Percentiles rank a stretch among this genome's conserved stretches.
Evolutionary conservation across 2,329 filamentous ascomycete genomes (phyloP).

Genomic region (Periconia digitata): DNA sequence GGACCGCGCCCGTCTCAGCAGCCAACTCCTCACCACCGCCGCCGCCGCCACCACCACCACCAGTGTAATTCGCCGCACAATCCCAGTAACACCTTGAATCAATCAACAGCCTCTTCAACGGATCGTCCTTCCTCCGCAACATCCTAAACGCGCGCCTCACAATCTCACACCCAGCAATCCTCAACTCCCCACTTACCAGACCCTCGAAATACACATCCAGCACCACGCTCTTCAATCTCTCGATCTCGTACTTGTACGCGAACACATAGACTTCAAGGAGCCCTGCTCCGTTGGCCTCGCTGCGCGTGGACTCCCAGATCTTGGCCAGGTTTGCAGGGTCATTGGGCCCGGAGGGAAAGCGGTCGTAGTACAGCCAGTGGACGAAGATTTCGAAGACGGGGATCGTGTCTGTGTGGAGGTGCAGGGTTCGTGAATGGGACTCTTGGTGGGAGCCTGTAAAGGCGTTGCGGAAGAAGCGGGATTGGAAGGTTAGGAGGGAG

Average conservation of each 20-base stretch:
- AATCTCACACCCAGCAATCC: background rate
- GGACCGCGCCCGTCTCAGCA: no score
- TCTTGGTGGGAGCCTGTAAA: slow-evolving; percentile 10
- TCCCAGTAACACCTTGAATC: slow-evolving; percentile 2
- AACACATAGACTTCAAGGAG: slow-evolving; percentile 9
- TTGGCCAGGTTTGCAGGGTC: no score
- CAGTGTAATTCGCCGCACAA: background rate
- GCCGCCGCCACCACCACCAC: no score
- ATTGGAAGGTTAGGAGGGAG: slow-evolving; percentile 13
- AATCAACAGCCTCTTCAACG: slow-evolving; percentile 2
- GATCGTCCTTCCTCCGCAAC: background rate
- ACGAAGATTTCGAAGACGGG: slow-evolving; percentile 25
- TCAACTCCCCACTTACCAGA: background rate
- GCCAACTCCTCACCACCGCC: no score
- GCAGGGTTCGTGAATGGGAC: slow-evolving; percentile 14
- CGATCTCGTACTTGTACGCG: slow-evolving; percentile 2
- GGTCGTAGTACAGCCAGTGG: slow-evolving; percentile 23
- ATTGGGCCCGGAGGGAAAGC: background rate
- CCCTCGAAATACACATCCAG: background rate
- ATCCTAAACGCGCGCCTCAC: background rate
- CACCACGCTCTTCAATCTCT: background rate
- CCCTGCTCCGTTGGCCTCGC: background rate
- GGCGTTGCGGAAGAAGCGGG: slow-evolving; percentile 19
- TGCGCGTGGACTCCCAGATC: no score
- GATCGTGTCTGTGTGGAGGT: slow-evolving; percentile 21